Evolutionary conservation across 352 stramenopile genomes (phyloP).

Genomic region (Discostella stelligera): DNA sequence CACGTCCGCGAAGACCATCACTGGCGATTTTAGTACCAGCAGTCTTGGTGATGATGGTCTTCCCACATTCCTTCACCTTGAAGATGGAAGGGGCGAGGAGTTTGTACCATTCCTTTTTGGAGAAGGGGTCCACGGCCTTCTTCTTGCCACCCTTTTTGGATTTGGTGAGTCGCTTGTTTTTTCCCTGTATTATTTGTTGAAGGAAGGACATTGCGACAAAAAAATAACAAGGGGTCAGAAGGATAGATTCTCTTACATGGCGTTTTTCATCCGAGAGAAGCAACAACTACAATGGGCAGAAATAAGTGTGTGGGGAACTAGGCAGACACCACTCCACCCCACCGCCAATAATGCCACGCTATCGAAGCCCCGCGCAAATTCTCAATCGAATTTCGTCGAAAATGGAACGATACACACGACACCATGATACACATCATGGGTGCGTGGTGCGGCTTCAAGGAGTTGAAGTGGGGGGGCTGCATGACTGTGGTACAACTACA

Average conservation of each 20-base stretch:
- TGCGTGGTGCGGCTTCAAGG: background rate
- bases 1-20: constrained; percentile 96
- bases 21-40: constrained; percentile 95
- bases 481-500: too few species aligned
- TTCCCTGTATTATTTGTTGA: constrained; percentile 74
- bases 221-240: background rate
- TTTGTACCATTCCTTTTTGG: constrained; percentile 98
- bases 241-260: background rate
- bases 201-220: background rate
- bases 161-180: constrained; percentile 85
- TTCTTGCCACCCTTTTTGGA: constrained; percentile 85
- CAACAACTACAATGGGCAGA: background rate
- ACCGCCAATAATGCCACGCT: background rate
- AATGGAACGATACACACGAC: background rate
- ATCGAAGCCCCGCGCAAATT: background rate
- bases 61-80: constrained; percentile 93
- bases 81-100: constrained; percentile 99
- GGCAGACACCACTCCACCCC: background rate
- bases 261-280: too few species aligned
- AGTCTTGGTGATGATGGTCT: constrained; percentile 99
- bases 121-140: constrained; percentile 95
- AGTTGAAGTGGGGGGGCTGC: background rate
- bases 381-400: background rate
- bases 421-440: background rate
- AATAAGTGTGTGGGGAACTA: background rate